Base-by-base conservation (phyloP, 805 yeast genomes). In the Myxozyma geophila region DNA sequence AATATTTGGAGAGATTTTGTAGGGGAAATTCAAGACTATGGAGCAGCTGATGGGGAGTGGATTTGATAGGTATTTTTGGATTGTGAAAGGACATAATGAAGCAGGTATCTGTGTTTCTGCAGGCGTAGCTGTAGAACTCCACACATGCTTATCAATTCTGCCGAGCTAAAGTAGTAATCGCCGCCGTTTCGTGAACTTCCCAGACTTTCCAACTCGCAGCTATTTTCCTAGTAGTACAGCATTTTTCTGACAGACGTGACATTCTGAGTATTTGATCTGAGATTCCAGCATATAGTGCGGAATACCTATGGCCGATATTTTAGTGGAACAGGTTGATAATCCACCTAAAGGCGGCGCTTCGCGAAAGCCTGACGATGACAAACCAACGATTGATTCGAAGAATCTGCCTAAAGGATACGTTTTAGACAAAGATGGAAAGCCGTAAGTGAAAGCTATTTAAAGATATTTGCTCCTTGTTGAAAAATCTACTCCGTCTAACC, bases 371-470 rank as follows among this genome's bases (percentile, higher is more conserved):
- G 62, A 51, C 55, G 59, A 46, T 21, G 19, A 54, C 58, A 54
- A 54, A 15, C 21, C 41, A 44, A 36, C 47, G 15, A 47, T 39
- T 17, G 54, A 51, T 21, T 52, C 56, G 39, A 57, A 54, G 51
- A 49, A 54, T 21, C 63, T 64, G 28, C 63, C 68, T 17, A 55
- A 57, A 17, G 69, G 70, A n/a, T 58, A 56, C 47, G 62, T 90
- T 23, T 85, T 89, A 62, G 97, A 90, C 72, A 87, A 90, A 73
- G 88, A 93, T 75, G 98, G 98, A 0, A 92, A 90, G 75, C 98
- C 98, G 92, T 89, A 80, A 74, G 95, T 85, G 28, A 28, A 28
- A 19, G 8, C 2, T 40, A 23, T 37, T 9, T 13, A 7, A 12
- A n/a, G 15, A 21, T 3, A 23, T 37, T 13, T 17, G 12, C 6